Evolutionary conservation across 2,329 filamentous ascomycete species (phyloP), one percentile per base, ranked within the genome.

Genomic region (Delphinella strobiligena): DNA sequence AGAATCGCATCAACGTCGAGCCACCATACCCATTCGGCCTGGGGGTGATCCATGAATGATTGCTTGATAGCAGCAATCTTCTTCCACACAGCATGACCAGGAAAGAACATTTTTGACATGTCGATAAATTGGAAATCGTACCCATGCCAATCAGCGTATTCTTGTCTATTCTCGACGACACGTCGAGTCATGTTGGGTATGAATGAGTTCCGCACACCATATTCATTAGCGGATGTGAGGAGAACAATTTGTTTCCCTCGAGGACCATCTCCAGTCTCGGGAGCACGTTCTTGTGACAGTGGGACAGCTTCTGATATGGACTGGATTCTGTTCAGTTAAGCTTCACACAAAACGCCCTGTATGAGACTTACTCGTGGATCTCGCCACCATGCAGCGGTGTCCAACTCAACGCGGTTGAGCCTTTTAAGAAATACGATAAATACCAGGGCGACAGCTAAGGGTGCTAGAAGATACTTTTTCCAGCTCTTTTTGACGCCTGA

Each of bases 91-190:
- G 19, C 18, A 12, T 27, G 22, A 7, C 7, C 22, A 8, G 5
- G 5, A 18, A 18, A 18, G 4, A 8, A 5, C 3, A 35, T 17
- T 12, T 18, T 19, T 3, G 18, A 12, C 14, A 35, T 14, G 33
- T 35, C 18, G 5, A 35, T 18, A 7, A 5, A 18, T 8, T 35
- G 19, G 15, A 35, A 35, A n/a, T 12, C 19, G 19, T 35, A 35
- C 4, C 33, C 33, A 19, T 35, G 33, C 33, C 33, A 35, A n/a
- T 35, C 33, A 10, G 8, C 15, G 19, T 35, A 35, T 35, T 35
- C 33, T 10, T 11, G 33, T 14, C 33, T 15, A 19, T 35, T 35
- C 31, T 35, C 16, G 5, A 35, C 19, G 16, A 11, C 33, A 19
- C 33, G 17, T 12, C 19, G 16, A n/a, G 12, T 12, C 15, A 35